Base-by-base conservation (phyloP, 2,329 filamentous ascomycete species). In the Thermochaetoides dissita region DNA sequence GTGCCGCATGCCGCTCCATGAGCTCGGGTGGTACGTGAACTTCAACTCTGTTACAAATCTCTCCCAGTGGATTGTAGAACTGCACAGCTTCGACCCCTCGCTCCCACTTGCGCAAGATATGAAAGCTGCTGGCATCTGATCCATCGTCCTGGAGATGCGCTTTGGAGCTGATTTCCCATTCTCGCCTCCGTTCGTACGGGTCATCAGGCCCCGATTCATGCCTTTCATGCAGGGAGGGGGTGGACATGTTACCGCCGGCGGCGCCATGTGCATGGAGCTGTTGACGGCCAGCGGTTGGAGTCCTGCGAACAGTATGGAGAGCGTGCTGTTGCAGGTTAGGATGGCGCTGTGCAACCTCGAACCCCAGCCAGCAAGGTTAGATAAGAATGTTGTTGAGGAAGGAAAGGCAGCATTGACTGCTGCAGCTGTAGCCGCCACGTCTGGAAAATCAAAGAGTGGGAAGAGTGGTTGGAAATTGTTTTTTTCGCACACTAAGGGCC, bases 61-160 rank as follows among this genome's bases (percentile, higher is more conserved):
- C 47, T 94, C 91, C 54, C 86, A 93, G 54, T 94, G 87, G 87
- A 86, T 94, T 45, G 78, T 93, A 6, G 84, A 94, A 58, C 65
- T 95, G 1, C 88, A 94, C 58, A 84, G 80, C 36, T 94, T 94
- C 53, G 80, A 86, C 24, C 49, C 63, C 0, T 57, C 63, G 1
- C 67, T 91, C 0, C 84, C 82, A 1, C 66, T 95, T 1, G 79
- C 82, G 0, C 56, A 71, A 41, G 87, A 94, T 55, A 85, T 94
- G 76, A 76, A 79, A 57, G 53, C 57, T 2, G 67, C 64, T 1
- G 68, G 66, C 0, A 51, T 81, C 43, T 72, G 67, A 17, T 87
- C 83, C 54, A 65, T 94, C 34, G 77, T 94, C 0, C 61, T 93
- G 8, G 88, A 94, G 60, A 64, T 94, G 35, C 82, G 85, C 2